These are phyloP conservation scores for Trametes maxima DNA, from an alignment of 768 basidiomycete genomes.

Conservation along the genomic window DNA sequence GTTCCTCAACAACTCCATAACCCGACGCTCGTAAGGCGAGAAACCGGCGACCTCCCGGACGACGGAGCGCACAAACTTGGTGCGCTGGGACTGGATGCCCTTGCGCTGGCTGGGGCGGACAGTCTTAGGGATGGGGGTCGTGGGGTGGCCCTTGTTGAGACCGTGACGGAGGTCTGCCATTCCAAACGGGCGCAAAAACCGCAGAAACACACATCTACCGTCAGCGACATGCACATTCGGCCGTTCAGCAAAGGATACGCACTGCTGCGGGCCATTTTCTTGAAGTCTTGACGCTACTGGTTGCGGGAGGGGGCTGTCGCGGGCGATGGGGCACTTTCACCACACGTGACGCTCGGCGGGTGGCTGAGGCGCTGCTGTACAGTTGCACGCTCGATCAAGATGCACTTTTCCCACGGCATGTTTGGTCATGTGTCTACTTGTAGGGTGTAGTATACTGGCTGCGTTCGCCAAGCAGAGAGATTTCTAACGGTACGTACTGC, in stretches of 20 bases:
- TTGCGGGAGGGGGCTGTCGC: constrained; percentile 23
- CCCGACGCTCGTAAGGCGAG: constrained; percentile 95
- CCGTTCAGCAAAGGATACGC: constrained; percentile 37
- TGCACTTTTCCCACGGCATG: constrained; percentile 10
- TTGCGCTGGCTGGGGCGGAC: constrained; percentile 88
- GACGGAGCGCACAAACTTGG: constrained; percentile 90
- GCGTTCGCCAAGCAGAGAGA: not conserved
- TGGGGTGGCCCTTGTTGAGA: constrained; percentile 86
- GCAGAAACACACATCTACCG: constrained; percentile 1
- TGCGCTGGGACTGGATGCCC: constrained; percentile 87
- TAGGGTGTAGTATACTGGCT: constrained; percentile 15
- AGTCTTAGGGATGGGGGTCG: constrained; percentile 77
- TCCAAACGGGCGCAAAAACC: not conserved
- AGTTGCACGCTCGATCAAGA: constrained; percentile 17
- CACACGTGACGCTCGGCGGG: constrained; percentile 27
- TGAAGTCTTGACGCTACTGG: constrained; percentile 53
- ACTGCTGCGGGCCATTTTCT: constrained; percentile 80
- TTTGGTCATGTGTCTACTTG: constrained; percentile 14
- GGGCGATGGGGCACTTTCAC: constrained; percentile 17
- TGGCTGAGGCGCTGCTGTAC: constrained; percentile 27
- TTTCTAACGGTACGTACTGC: not conserved
- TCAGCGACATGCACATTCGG: constrained; percentile 10
- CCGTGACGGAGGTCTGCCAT: constrained; percentile 79
- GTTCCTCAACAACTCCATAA: constrained; percentile 97
- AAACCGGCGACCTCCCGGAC: constrained; percentile 98